Conservation (phyloP, 306 rosid genomes). For the Cicer yamashitae region DNA sequence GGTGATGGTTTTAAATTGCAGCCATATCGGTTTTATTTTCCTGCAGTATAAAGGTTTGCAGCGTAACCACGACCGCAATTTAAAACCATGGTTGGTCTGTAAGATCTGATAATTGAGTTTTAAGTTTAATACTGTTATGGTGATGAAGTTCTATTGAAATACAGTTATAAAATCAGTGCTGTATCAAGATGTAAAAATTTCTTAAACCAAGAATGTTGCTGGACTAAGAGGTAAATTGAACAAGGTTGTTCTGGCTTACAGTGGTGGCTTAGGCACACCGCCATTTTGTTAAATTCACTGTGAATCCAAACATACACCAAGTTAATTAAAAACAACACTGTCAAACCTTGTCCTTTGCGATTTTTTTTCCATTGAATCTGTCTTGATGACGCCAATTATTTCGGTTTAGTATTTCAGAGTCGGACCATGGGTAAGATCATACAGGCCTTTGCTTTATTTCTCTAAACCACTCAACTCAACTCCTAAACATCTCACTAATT, state of each 20-base stretch:
- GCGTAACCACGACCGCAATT: no score
- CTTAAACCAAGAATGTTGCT: slow-evolving; percentile 47
- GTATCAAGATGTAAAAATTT: slow-evolving; percentile 44
- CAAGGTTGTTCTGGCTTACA: slow-evolving; percentile 87
- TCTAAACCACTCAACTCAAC: no score
- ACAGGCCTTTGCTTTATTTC: no score
- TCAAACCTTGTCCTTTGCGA: neutral
- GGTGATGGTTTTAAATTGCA: no score
- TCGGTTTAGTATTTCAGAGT: neutral
- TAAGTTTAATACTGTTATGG: slow-evolving; percentile 9
- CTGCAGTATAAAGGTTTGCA: no score
- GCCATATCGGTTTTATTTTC: no score
- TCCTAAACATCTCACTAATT: no score
- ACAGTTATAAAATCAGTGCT: slow-evolving; percentile 62
- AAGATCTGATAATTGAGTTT: neutral
- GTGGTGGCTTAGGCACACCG: slow-evolving; percentile 73
- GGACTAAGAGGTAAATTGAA: slow-evolving; percentile 74
- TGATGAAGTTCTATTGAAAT: slow-evolving; percentile 27
- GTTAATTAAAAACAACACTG: neutral
- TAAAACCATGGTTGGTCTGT: no score
- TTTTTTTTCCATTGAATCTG: neutral
- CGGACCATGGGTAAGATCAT: no score
- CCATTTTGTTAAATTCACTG: no score
- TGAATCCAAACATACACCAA: neutral
- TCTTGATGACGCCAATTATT: neutral